A percentile compares a stretch with the other conserved stretches of the same genome.
phyloP scores from a whole-genome alignment of 2,329 filamentous ascomycete genomes.

The Myriangium duriaei region DNA sequence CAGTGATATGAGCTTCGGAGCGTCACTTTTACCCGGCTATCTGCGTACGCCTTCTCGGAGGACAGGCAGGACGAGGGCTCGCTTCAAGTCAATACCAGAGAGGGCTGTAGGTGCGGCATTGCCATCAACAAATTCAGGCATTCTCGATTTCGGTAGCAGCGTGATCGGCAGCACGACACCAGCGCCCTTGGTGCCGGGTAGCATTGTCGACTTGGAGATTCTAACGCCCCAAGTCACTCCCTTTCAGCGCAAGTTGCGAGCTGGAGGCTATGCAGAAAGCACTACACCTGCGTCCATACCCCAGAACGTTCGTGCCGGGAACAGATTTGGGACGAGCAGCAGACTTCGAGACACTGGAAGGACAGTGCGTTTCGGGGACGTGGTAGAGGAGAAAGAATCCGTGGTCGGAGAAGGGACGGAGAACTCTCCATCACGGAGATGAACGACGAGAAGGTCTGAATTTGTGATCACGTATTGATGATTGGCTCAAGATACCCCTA shows the following conservation, averaged over 20 bases:
- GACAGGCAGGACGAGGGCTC: constrained; percentile 23
- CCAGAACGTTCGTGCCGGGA: not conserved
- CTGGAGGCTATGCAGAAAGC: constrained; percentile 17
- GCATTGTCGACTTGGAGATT: constrained; percentile 13
- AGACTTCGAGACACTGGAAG: constrained; percentile 2
- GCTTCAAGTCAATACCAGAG: constrained; percentile 11
- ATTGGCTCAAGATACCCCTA: not conserved
- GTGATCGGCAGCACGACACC: constrained; percentile 9
- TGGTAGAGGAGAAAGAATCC: not conserved
- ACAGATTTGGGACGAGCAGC: constrained; percentile 1
- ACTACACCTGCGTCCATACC: constrained; percentile 2
- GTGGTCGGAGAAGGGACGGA: not conserved
- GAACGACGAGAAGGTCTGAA: too few relatives aligned
- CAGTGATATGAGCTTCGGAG: constrained; percentile 6
- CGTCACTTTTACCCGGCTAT: constrained; percentile 25
- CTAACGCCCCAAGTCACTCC: constrained; percentile 26
- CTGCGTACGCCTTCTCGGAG: constrained; percentile 36
- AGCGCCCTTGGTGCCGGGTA: constrained; percentile 7
- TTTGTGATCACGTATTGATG: not conserved
- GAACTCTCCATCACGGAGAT: constrained; percentile 1
- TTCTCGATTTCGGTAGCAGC: constrained; percentile 7
- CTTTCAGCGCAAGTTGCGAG: constrained; percentile 25
- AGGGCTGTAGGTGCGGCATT: constrained; percentile 6
- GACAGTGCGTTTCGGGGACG: constrained; percentile 4
- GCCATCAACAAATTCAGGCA: not conserved